Evolutionary conservation across 495 filamentous ascomycete genomes (phyloP), one percentile per base, ranked within the genome.

Genomic region (Penicillium macrosclerotiorum): DNA sequence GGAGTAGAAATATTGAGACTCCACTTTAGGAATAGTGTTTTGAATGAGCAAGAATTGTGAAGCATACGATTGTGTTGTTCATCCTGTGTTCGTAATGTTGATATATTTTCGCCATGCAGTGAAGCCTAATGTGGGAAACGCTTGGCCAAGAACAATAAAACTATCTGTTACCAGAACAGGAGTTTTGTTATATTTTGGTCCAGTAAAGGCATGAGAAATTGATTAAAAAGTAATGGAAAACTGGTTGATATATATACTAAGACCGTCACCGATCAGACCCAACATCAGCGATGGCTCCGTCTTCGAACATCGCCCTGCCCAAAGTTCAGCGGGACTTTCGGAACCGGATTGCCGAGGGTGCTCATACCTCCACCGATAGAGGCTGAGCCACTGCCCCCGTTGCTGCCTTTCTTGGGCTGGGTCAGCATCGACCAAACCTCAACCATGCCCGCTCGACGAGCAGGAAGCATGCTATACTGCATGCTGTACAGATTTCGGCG

Each of bases 401-500:
- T 37, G 17, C 52, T 48, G 14, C 45, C 55, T 46, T 73, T 75
- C 40, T 68, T 68, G 7, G 67, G 55, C 52, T 81, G 76, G 2
- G 80, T 89, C 46, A 95, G 66, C 37, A 83, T 77, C 22, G 78
- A 67, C 94, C 94, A 99, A 50, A 96, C 82, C 60, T 96, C 90
- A 48, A 75, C 64, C 37, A 96, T 83, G 2, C 87, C 81, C 0
- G 88, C 88, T 5, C 93, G 74, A 30, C 74, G 81, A 8, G 88
- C 84, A 4, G 93, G 93, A 23, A 99, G 74, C 94, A 97, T 97
- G 70, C 88, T 93, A 68, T 99, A 99, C 67, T 99, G 93, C 56
- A 99, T 82, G 46, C 88, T 91, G 68, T 99, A 99, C 33, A 99
- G 74, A 59, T 90, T 95, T 59, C 90, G 90, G 7, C 93, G 78